Conservation (phyloP, 768 basidiomycete species). For the Termitomyces sp. region DNA sequence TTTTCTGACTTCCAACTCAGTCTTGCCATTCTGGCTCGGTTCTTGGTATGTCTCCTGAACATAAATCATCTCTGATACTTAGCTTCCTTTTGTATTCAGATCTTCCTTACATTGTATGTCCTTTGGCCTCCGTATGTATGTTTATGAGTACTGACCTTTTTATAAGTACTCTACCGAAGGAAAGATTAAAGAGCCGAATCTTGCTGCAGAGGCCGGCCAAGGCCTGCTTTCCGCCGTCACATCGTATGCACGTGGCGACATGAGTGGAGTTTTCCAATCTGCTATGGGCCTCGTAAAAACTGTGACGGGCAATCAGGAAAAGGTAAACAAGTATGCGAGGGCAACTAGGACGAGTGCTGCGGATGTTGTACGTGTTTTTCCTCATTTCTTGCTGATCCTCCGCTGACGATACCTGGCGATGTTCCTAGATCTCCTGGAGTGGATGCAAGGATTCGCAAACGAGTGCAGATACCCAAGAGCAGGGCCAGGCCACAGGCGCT, state of each 20-base stretch:
- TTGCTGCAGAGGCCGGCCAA: constrained; percentile 83
- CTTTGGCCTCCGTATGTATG: neutral
- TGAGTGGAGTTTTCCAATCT: constrained; percentile 72
- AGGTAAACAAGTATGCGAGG: constrained; percentile 59
- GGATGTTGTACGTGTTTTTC: constrained; percentile 64
- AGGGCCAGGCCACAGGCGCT: constrained; percentile 67
- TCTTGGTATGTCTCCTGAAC: constrained; percentile 48
- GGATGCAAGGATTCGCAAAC: constrained; percentile 81
- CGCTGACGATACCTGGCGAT: neutral
- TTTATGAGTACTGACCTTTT: neutral
- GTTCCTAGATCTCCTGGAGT: constrained; percentile 75
- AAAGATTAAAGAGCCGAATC: constrained; percentile 91
- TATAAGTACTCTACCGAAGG: constrained; percentile 89
- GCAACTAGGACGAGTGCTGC: constrained; percentile 75
- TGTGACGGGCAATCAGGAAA: constrained; percentile 61
- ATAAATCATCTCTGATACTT: neutral
- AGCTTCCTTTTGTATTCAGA: constrained; percentile 35
- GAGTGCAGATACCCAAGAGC: constrained; percentile 73
- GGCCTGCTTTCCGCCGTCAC: constrained; percentile 76
- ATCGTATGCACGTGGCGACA: constrained; percentile 77
- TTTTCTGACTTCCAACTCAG: constrained; percentile 30
- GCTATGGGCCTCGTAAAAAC: constrained; percentile 74
- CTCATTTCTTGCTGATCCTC: neutral
- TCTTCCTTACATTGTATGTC: constrained; percentile 61
- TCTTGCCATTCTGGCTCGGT: constrained; percentile 91